Evolutionary conservation across 2,329 filamentous ascomycete genomes (phyloP).

Genomic region (Cordyceps tenuipes): DNA sequence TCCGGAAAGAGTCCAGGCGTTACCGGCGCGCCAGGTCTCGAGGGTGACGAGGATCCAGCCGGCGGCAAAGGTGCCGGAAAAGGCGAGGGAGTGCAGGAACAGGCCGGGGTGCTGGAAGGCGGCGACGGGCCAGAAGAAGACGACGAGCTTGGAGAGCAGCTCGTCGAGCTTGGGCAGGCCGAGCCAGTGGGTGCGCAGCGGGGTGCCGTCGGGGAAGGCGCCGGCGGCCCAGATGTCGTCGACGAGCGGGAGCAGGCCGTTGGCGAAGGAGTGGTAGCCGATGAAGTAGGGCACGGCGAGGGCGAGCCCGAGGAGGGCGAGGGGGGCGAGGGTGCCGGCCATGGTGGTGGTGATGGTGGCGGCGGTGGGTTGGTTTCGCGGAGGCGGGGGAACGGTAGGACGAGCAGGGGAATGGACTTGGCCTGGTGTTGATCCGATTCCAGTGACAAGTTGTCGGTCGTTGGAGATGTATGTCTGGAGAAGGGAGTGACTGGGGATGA

Average conservation of each 20-base stretch:
- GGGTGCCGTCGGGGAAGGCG: slow-evolving; percentile 14
- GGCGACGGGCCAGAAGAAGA: slow-evolving; percentile 16
- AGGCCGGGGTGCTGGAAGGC: slow-evolving; percentile 12
- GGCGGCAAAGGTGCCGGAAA: slow-evolving; percentile 15
- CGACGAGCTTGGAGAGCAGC: slow-evolving; percentile 14
- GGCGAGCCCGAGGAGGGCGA: slow-evolving; percentile 11
- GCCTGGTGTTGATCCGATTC: background rate
- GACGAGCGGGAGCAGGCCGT: slow-evolving; percentile 13
- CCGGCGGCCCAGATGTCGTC: background rate
- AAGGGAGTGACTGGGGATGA: background rate
- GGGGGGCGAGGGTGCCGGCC: slow-evolving; percentile 12
- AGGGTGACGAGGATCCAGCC: slow-evolving; percentile 15
- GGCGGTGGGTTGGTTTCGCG: background rate
- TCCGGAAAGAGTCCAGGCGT: slow-evolving; percentile 11
- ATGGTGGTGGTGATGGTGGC: slow-evolving; percentile 1
- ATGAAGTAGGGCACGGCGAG: slow-evolving; percentile 16
- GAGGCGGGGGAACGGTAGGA: no score
- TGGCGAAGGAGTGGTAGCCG: slow-evolving; percentile 13
- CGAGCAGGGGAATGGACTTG: no score
- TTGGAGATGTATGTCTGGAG: background rate
- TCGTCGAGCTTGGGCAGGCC: slow-evolving; percentile 12
- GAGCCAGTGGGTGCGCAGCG: slow-evolving; percentile 15
- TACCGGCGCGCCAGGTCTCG: slow-evolving; percentile 17
- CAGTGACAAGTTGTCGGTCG: background rate
- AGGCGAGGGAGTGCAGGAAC: slow-evolving; percentile 15